Base-by-base conservation (phyloP, 2,329 filamentous ascomycete genomes). In the Lasiodiplodia gonubiensis region DNA sequence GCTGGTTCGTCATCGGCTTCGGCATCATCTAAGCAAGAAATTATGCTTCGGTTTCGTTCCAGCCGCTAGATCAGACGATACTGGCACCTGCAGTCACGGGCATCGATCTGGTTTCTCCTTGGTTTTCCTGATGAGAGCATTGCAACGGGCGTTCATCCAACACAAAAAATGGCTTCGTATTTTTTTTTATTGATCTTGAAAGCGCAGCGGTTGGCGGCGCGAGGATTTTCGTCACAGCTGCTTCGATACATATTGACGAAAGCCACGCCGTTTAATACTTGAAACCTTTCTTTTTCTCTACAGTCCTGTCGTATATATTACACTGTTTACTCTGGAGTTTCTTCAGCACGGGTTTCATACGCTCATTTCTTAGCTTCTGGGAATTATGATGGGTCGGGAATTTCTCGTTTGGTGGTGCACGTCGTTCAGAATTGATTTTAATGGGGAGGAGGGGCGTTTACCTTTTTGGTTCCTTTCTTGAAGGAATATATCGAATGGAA, bases 1-100 rank as follows among this genome's bases (percentile, higher is more conserved):
- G 85, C 49, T 83, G 82, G 76, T 84, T 85, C 71, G 80, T 79
- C 48, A 77, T 78, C 68, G 78, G 78, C 55, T 82, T 81, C 63
- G 82, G 81, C 48, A 64, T 83, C 51, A 80, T 78, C 71, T 80
- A 73, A 66, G 23, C 8, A 21, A n/a, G 18, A 35, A 37, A 59
- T 6, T 33, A n/a, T 39, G 30, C 33, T 39, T 39, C 53, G 30
- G 35, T 25, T 42, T 42, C 21, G 25, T 35, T n/a, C 30, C 11
- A 35, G 18, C 52, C 33, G 23, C 23, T 49, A 21, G 49, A 39
- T 18, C 12, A 39, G 33, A 30, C 30, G 25, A 23, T 18, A 54
- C 3, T 30, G 30, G 25, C 7, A 33, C 21, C 18, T 4, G 25
- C 37, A 42, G 57, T 33, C 35, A 48, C n/a, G 55, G 16, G 23